A percentile compares a stretch with the other conserved stretches of the same genome.
Conservation (phyloP, 164 flowering plant genomes). For the Platanus orientalis region DNA sequence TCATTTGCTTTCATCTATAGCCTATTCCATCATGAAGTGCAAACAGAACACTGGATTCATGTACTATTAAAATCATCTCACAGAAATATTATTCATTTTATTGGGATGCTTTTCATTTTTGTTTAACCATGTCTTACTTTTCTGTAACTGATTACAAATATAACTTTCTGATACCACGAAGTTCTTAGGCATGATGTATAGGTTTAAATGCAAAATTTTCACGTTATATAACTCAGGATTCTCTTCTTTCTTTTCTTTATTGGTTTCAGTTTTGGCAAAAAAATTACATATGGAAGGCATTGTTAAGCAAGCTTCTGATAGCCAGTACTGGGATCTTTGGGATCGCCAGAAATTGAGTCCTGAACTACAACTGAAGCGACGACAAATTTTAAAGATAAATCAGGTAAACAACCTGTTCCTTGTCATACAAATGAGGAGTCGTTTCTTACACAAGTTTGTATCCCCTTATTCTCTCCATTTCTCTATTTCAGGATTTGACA, state of each 20-base stretch:
- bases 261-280: conserved; percentile 62
- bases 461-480: background rate
- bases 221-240: background rate
- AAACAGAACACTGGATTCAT: too few species aligned
- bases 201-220: too few species aligned
- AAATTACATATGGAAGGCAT: conserved; percentile 69
- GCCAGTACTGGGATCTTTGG: conserved; percentile 79
- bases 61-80: too few species aligned
- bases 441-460: background rate
- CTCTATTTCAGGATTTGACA: conserved; percentile 55
- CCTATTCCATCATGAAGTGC: too few species aligned
- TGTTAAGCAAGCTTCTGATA: conserved; percentile 75
- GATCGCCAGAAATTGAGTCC: conserved; percentile 74
- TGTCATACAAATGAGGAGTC: background rate
- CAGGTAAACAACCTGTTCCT: conserved; percentile 36
- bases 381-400: conserved; percentile 44
- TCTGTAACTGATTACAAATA: too few species aligned
- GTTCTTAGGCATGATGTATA: too few species aligned
- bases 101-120: too few species aligned
- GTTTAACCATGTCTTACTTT: too few species aligned
- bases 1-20: too few species aligned
- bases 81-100: too few species aligned
- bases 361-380: conserved; percentile 73
- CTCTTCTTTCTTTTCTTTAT: background rate
- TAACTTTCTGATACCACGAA: too few species aligned